Evolutionary conservation across 805 yeast species (phyloP).

Genomic region (Myxozyma melibiosi): DNA sequence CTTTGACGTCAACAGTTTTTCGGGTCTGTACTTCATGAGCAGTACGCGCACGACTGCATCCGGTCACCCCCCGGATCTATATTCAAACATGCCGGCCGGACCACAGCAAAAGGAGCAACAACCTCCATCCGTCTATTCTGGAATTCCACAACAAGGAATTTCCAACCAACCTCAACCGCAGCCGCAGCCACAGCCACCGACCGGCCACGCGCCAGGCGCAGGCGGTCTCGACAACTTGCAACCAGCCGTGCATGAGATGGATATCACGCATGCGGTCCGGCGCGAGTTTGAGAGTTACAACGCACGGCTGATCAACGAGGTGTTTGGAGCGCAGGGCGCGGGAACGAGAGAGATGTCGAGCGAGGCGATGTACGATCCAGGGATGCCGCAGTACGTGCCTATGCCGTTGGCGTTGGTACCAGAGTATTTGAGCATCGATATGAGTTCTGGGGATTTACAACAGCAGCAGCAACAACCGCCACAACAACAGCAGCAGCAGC

Average conservation of each 20-base stretch:
- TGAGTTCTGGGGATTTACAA: too few species aligned
- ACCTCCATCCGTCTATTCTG: neutral
- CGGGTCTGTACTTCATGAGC: too few species aligned
- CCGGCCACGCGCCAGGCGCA: neutral
- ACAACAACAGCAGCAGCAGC: neutral
- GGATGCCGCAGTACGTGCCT: too few species aligned
- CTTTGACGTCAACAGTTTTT: conserved; percentile 5
- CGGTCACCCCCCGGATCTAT: neutral
- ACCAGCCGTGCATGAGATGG: neutral
- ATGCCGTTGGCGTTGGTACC: too few species aligned
- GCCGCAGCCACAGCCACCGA: neutral
- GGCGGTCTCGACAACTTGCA: too few species aligned
- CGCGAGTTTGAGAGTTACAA: conserved; percentile 17
- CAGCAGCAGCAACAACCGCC: too few species aligned
- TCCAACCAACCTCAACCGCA: neutral
- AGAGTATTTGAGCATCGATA: too few species aligned
- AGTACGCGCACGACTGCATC: too few species aligned
- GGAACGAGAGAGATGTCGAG: too few species aligned
- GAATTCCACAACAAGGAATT: neutral
- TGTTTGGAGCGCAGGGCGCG: too few species aligned
- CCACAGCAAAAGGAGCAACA: conserved; percentile 18
- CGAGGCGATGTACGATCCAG: too few species aligned
- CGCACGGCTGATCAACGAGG: conserved; percentile 12
- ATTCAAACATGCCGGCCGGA: neutral
- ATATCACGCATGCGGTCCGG: conserved; percentile 11